Evolutionary conservation across 2,329 filamentous ascomycete species (phyloP), one percentile per base, ranked within the genome.

Genomic region (Cladobotryum mycophilum): DNA sequence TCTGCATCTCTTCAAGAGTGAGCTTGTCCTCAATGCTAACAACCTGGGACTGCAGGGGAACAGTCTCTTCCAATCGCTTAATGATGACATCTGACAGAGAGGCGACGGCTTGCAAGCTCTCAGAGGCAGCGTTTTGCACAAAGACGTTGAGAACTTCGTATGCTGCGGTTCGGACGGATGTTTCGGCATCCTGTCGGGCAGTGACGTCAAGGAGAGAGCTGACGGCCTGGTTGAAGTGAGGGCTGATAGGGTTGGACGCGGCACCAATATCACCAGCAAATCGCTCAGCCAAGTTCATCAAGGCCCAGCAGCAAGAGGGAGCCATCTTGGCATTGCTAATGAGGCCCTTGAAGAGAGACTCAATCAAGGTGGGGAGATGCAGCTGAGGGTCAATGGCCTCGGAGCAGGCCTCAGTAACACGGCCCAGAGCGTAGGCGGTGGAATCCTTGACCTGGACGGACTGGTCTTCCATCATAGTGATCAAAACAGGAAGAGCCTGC

Each of bases 81-180:
- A 99, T 81, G 58, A 96, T 87, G 50, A 97, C 87, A 53, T 89
- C 85, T 4, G 89, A 93, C 15, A 99, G 79, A 37, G 83, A 83
- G 22, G 86, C 91, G 62, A 99, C 83, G 53, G 91, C 79, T 43
- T 78, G 76, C 60, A 96, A 76, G 67, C 88, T 95, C 63, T 96
- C 90, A 53, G 86, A 85, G 20, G 91, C 93, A 49, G 92, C 82
- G 66, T 95, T 96, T 64, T 86, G 86, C 48, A 97, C 88, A 61
- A 97, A 99, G 1, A 90, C 85, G 70, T 95, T 95, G 53, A 99
- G 82, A 18, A 99, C 93, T 69, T 99, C 93, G 67, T 99, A 99
- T 8, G 93, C 89, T 48, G 93, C 95, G 52, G 92, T 97, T 59
- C 93, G 87, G 20, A 97, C 85, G 56, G 91, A 82, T 55, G 90